Conservation (phyloP, 768 basidiomycete species). For the Hericium alpestre region DNA sequence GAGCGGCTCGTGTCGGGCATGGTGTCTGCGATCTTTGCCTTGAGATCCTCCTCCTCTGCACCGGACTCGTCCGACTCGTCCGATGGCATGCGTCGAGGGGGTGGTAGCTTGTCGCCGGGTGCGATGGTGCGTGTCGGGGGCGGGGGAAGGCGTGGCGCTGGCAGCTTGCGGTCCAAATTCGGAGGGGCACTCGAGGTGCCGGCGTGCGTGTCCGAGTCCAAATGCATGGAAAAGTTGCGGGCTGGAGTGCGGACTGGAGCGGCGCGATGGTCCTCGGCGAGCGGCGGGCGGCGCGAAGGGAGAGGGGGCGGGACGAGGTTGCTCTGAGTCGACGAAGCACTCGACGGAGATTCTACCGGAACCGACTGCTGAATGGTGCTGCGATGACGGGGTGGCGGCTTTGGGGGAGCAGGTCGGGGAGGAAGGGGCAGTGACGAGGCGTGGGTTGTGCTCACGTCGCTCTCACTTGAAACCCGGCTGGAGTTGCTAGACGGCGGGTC, state of each 20-base stretch:
- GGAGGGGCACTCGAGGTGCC: conserved; percentile 1
- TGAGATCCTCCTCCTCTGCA: conserved; percentile 41
- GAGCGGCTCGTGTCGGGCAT: conserved; percentile 63
- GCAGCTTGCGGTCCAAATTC: conserved; percentile 16
- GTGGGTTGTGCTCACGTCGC: conserved; percentile 15
- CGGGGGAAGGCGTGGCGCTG: conserved; percentile 37
- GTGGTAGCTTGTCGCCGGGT: conserved; percentile 59
- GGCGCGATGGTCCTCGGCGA: background rate
- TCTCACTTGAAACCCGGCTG: conserved; percentile 31
- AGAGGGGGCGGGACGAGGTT: conserved; percentile 10
- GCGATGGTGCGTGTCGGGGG: conserved; percentile 70
- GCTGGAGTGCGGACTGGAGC: background rate
- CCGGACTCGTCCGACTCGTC: conserved; percentile 16
- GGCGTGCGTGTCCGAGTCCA: conserved; percentile 1
- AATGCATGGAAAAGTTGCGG: conserved; percentile 3
- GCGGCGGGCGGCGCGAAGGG: conserved; percentile 7
- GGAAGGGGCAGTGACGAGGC: background rate
- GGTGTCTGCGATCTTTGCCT: conserved; percentile 31
- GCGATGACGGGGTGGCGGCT: background rate
- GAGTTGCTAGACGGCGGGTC: conserved; percentile 23
- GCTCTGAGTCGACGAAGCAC: background rate
- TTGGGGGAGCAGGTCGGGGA: background rate
- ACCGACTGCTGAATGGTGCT: background rate
- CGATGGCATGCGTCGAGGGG: conserved; percentile 38
- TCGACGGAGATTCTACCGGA: background rate